A percentile compares a stretch with the other conserved stretches of the same genome.
Evolutionary conservation across 495 filamentous ascomycete genomes (phyloP).

Genomic region (Apiosordaria backusii): DNA sequence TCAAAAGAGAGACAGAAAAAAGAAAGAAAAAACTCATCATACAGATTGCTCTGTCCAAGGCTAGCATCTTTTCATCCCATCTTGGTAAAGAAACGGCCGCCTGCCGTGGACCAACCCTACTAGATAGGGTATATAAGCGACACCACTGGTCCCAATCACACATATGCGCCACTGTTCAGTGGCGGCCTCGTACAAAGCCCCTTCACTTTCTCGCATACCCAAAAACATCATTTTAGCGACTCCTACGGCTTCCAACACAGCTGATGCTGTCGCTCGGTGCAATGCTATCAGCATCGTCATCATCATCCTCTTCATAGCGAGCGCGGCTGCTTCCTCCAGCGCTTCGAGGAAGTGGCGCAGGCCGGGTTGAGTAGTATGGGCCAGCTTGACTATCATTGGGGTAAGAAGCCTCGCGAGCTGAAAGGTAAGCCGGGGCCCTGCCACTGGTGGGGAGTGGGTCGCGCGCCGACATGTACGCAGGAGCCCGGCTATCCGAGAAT

Average conservation of each 20-base stretch:
- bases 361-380: slow-evolving; percentile 30
- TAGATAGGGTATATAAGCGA: no score
- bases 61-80: not conserved
- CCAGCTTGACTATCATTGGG: slow-evolving; percentile 22
- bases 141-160: no score
- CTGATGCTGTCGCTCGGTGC: slow-evolving; percentile 66
- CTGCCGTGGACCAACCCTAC: no score
- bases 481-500: not conserved
- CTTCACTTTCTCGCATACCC: no score
- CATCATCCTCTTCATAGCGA: slow-evolving; percentile 33
- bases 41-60: slow-evolving; percentile 10
- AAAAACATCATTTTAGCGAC: slow-evolving; percentile 3
- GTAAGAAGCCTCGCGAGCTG: slow-evolving; percentile 14
- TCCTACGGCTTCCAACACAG: slow-evolving; percentile 52
- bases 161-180: no score
- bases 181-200: no score
- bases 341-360: slow-evolving; percentile 51
- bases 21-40: not conserved
- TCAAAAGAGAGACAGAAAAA: not conserved
- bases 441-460: slow-evolving; percentile 1
- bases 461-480: slow-evolving; percentile 6
- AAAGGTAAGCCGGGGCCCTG: slow-evolving; percentile 9
- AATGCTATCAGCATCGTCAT: slow-evolving; percentile 42
- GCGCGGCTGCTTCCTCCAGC: slow-evolving; percentile 28
- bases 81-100: not conserved